These are phyloP conservation scores for Debaryomycetaceae sp. DNA, from an alignment of 1,139 yeast species.

Conservation along the genomic window DNA sequence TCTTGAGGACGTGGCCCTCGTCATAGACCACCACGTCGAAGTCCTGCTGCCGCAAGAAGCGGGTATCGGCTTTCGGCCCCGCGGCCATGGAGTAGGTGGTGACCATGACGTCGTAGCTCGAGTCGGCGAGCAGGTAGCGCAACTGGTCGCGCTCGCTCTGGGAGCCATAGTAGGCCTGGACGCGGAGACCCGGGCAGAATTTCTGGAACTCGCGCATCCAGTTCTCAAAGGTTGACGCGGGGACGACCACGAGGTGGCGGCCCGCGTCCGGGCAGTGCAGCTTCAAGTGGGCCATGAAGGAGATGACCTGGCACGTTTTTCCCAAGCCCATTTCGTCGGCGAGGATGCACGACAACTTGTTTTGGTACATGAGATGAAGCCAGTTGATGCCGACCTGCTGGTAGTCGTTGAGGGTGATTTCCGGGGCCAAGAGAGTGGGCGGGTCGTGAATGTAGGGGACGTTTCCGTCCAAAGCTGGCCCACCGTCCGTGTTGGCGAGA, in stretches of 20 bases:
- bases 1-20: conserved; percentile 95
- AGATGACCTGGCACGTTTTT: conserved; percentile 89
- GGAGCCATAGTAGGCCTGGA: conserved; percentile 90
- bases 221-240: conserved; percentile 91
- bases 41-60: conserved; percentile 59
- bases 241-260: conserved; percentile 83
- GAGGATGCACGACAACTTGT: conserved; percentile 76
- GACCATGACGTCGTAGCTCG: conserved; percentile 80
- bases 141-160: conserved; percentile 77
- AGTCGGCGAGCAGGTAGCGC: conserved; percentile 52
- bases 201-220: conserved; percentile 93
- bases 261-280: conserved; percentile 44
- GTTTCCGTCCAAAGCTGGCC: conserved; percentile 7
- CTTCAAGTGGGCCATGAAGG: conserved; percentile 81
- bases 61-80: conserved; percentile 72
- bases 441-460: conserved; percentile 53
- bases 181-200: conserved; percentile 71
- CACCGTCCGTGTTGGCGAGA: conserved; percentile 8
- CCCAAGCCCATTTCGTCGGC: conserved; percentile 99
- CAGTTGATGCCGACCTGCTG: conserved; percentile 96
- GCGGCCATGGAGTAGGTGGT: conserved; percentile 91
- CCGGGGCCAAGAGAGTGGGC: conserved; percentile 56
- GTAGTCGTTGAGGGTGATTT: conserved; percentile 66
- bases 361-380: conserved; percentile 70
- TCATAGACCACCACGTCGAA: conserved; percentile 90